A percentile compares a stretch with the other conserved stretches of the same genome.
These are phyloP conservation scores for Neurospora sp. DNA, from an alignment of 495 filamentous ascomycete species.

Conservation along the genomic window DNA sequence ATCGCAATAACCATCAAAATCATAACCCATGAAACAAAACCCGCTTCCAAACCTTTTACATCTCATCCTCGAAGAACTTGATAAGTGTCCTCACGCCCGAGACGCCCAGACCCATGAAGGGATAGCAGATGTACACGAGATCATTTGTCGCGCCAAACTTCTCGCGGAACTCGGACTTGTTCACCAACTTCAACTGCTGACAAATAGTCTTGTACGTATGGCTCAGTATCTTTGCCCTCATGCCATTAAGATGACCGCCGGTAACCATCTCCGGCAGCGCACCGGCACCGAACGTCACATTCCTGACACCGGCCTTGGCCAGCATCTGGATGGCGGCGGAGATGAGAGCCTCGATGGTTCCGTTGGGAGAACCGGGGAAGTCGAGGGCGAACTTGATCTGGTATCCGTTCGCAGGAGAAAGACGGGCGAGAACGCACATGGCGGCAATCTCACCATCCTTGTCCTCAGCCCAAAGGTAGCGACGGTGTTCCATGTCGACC, in stretches of 20 bases:
- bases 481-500: slow-evolving; percentile 66
- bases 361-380: slow-evolving; percentile 68
- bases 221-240: slow-evolving; percentile 62
- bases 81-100: slow-evolving; percentile 65
- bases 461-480: slow-evolving; percentile 68
- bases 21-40: background rate
- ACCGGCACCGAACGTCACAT: slow-evolving; percentile 72
- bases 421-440: slow-evolving; percentile 62
- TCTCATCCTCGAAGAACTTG: slow-evolving; percentile 74
- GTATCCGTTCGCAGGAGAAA: slow-evolving; percentile 67
- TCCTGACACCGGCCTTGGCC: slow-evolving; percentile 49
- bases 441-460: slow-evolving; percentile 57
- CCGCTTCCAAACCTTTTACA: slow-evolving; percentile 4
- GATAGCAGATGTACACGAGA: slow-evolving; percentile 72
- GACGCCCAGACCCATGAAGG: slow-evolving; percentile 66
- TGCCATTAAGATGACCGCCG: slow-evolving; percentile 64
- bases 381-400: slow-evolving; percentile 85
- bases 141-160: slow-evolving; percentile 75
- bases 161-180: slow-evolving; percentile 79
- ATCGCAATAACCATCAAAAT: background rate
- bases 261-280: slow-evolving; percentile 56
- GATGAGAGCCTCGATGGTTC: slow-evolving; percentile 71
- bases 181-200: slow-evolving; percentile 64
- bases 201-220: slow-evolving; percentile 69
- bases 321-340: slow-evolving; percentile 65